Conservation (phyloP, 495 filamentous ascomycete species). For the Peziza echinospora region DNA sequence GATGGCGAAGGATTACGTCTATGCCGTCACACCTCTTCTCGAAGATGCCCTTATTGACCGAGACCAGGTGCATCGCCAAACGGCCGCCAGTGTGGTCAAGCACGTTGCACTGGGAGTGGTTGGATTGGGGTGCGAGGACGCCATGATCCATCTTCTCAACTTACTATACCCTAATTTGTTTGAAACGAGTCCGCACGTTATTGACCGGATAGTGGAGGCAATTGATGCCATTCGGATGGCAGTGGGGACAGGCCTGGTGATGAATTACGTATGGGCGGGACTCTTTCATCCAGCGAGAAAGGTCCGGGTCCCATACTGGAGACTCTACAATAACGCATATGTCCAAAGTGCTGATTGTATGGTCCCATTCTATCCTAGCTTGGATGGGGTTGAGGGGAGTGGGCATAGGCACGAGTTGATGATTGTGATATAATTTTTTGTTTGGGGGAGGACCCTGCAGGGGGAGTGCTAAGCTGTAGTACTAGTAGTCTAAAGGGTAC, state of each 20-base stretch:
- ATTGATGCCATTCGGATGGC: constrained; percentile 94
- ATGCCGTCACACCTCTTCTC: constrained; percentile 88
- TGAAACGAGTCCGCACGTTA: constrained; percentile 95
- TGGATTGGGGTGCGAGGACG: constrained; percentile 93
- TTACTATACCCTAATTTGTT: constrained; percentile 92
- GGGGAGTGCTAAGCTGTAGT: too few species aligned
- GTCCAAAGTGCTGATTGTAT: constrained; percentile 83
- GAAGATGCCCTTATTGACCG: constrained; percentile 96
- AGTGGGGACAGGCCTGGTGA: constrained; percentile 67
- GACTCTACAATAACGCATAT: constrained; percentile 92
- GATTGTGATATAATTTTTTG: constrained; percentile 57
- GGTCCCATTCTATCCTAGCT: constrained; percentile 79
- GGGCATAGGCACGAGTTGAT: constrained; percentile 55
- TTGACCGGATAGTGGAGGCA: constrained; percentile 89
- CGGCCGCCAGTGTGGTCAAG: constrained; percentile 87
- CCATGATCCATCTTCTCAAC: constrained; percentile 94
- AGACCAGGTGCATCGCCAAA: constrained; percentile 96
- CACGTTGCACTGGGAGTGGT: constrained; percentile 92
- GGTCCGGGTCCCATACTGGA: constrained; percentile 80
- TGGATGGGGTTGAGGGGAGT: constrained; percentile 44
- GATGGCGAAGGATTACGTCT: constrained; percentile 99
- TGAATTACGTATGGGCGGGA: constrained; percentile 97
- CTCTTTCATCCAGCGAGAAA: constrained; percentile 93
- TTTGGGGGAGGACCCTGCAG: too few species aligned
- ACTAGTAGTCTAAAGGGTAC: too few species aligned